These are phyloP conservation scores for Melocanna baccifera DNA, from an alignment of 176 grass and related monocot genomes.

Conservation along the genomic window DNA sequence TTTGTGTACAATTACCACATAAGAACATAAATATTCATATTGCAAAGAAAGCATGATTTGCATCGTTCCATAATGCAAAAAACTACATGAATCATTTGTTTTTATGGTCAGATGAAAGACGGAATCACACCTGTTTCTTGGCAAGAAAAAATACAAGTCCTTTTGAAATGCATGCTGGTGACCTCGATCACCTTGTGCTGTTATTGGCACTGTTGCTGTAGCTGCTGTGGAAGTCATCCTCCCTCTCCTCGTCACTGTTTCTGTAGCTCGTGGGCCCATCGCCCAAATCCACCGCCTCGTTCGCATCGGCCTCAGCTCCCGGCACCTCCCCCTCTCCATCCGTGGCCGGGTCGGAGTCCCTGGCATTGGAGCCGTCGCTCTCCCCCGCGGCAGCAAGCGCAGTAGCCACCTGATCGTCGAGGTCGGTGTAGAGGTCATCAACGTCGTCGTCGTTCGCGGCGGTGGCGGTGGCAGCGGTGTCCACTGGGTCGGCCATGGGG, in stretches of 20 bases:
- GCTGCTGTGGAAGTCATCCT: constrained; percentile 54
- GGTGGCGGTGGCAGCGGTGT: neutral
- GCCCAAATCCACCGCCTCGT: constrained; percentile 51
- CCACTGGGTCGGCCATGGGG: constrained; percentile 27
- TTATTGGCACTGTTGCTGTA: neutral
- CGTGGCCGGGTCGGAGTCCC: constrained; percentile 42
- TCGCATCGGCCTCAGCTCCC: constrained; percentile 18
- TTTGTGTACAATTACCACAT: neutral
- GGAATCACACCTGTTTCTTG: constrained; percentile 58
- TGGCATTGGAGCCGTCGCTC: constrained; percentile 46
- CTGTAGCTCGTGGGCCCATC: constrained; percentile 38
- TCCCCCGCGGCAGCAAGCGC: constrained; percentile 40
- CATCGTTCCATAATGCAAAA: neutral
- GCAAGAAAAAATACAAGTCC: constrained; percentile 54
- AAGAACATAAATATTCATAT: neutral
- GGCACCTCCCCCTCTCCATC: constrained; percentile 32
- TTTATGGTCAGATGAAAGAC: neutral
- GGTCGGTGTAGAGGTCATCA: constrained; percentile 12
- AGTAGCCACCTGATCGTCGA: constrained; percentile 53
- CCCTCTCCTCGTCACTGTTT: constrained; percentile 56
- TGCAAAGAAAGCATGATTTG: neutral
- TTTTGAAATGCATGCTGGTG: constrained; percentile 39
- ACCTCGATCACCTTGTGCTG: constrained; percentile 29
- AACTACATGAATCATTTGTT: neutral
- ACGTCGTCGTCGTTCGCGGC: constrained; percentile 29